Conservation (phyloP, 2,329 filamentous ascomycete species). For the Acrodontium crateriforme region DNA sequence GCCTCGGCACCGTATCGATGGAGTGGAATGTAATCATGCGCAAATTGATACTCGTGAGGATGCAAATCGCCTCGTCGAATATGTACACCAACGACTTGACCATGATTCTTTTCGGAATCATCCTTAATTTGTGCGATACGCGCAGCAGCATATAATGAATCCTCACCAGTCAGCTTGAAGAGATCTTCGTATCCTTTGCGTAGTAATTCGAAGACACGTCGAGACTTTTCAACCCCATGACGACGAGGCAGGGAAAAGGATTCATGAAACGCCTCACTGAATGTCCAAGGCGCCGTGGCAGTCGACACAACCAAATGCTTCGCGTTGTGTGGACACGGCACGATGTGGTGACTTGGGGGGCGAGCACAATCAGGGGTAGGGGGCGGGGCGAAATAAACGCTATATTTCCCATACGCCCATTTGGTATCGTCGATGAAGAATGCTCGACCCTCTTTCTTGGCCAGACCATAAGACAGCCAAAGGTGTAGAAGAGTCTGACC, state of each 20-base stretch:
- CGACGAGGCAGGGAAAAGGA: constrained; percentile 34
- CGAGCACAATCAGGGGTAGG: constrained; percentile 52
- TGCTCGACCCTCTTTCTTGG: constrained; percentile 55
- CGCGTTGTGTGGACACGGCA: constrained; percentile 66
- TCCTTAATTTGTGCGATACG: constrained; percentile 44
- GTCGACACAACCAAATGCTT: constrained; percentile 61
- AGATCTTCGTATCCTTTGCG: constrained; percentile 58
- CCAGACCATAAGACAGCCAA: constrained; percentile 74
- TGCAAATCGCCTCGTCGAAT: constrained; percentile 69
- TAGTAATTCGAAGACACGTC: constrained; percentile 53
- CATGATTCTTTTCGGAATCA: constrained; percentile 31
- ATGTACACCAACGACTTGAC: constrained; percentile 56
- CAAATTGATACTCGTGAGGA: constrained; percentile 68
- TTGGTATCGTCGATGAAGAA: constrained; percentile 79
- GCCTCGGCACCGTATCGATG: constrained; percentile 52
- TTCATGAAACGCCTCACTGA: constrained; percentile 45
- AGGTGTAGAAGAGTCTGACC: constrained; percentile 64
- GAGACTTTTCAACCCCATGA: constrained; percentile 27
- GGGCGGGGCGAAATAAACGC: constrained; percentile 55
- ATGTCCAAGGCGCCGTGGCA: constrained; percentile 50
- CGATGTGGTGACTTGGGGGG: constrained; percentile 59
- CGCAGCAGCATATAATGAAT: constrained; percentile 48
- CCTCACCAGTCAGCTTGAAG: constrained; percentile 54
- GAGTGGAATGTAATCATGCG: constrained; percentile 63
- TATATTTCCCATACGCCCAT: constrained; percentile 69